Conservation (phyloP, 768 basidiomycete genomes). For the Atractiella rhizophila region DNA sequence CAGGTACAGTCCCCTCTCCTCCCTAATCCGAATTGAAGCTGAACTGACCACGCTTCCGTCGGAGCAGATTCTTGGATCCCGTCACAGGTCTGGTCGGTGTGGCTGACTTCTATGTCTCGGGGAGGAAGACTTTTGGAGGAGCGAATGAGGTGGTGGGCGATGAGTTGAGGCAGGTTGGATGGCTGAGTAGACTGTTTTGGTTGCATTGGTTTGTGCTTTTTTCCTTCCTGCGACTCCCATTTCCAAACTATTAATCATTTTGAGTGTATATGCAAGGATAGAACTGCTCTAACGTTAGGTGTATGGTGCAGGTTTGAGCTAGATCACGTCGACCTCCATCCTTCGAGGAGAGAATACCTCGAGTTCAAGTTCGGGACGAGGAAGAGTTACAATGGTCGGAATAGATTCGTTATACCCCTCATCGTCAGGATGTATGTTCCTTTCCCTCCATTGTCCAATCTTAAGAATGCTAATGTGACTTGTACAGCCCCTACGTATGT, state of each 20-base stretch:
- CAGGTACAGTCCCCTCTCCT: not conserved
- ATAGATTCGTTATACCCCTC: constrained; percentile 41
- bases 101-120: constrained; percentile 48
- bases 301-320: constrained; percentile 26
- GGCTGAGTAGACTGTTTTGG: constrained; percentile 54
- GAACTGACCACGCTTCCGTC: constrained; percentile 38
- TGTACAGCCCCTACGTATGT: too few species aligned
- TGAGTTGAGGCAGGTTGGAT: constrained; percentile 29
- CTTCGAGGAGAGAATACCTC: constrained; percentile 31
- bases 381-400: constrained; percentile 37
- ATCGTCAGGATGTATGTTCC: too few species aligned
- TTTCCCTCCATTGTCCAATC: too few species aligned
- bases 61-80: constrained; percentile 40
- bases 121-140: constrained; percentile 25
- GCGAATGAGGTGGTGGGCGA: constrained; percentile 14
- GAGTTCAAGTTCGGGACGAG: constrained; percentile 57
- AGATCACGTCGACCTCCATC: constrained; percentile 26
- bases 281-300: constrained; percentile 27
- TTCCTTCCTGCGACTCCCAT: not conserved
- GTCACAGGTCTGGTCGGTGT: constrained; percentile 37
- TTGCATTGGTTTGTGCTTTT: constrained; percentile 32
- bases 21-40: constrained; percentile 28
- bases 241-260: too few species aligned
- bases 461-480: too few species aligned
- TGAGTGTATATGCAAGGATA: too few species aligned